Evolutionary conservation across 441 rosid species (phyloP).

Genomic region (Corymbia calophylla): DNA sequence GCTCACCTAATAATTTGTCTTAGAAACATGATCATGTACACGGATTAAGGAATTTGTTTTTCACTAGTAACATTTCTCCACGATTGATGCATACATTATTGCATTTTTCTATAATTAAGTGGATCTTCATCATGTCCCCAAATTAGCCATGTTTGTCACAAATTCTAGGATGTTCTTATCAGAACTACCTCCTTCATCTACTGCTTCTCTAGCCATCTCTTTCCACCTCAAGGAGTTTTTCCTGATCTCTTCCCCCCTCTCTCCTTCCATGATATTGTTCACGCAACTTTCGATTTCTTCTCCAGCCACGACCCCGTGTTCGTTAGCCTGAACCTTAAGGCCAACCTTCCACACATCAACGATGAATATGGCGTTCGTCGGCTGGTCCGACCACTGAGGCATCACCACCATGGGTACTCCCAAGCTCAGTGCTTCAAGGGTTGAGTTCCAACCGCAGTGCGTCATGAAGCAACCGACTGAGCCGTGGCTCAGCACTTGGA

Average conservation of each 20-base stretch:
- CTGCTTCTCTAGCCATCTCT: slow-evolving; percentile 21
- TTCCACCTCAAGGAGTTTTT: slow-evolving; percentile 25
- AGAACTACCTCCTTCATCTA: slow-evolving; percentile 35
- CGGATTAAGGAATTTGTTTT: neutral
- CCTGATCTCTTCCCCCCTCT: slow-evolving; percentile 17
- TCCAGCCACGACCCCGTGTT: slow-evolving; percentile 6
- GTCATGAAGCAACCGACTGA: neutral
- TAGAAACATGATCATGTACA: neutral
- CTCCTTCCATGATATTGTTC: slow-evolving; percentile 18
- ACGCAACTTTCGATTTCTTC: slow-evolving; percentile 35
- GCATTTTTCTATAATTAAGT: neutral
- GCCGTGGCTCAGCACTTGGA: neutral
- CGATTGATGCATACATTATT: neutral
- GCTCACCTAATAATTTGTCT: neutral
- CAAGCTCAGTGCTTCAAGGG: neutral
- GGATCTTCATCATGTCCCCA: neutral
- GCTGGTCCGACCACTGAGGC: neutral
- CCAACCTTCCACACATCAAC: slow-evolving; percentile 14
- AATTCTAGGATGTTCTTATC: slow-evolving; percentile 21
- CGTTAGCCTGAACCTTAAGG: slow-evolving; percentile 21
- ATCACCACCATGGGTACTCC: neutral
- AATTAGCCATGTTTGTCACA: neutral
- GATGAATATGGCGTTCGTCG: neutral
- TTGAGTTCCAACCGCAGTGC: neutral
- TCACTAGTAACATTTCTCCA: neutral